Conservation (phyloP, 2,329 filamentous ascomycete species). For the Xylariaceae sp. region DNA sequence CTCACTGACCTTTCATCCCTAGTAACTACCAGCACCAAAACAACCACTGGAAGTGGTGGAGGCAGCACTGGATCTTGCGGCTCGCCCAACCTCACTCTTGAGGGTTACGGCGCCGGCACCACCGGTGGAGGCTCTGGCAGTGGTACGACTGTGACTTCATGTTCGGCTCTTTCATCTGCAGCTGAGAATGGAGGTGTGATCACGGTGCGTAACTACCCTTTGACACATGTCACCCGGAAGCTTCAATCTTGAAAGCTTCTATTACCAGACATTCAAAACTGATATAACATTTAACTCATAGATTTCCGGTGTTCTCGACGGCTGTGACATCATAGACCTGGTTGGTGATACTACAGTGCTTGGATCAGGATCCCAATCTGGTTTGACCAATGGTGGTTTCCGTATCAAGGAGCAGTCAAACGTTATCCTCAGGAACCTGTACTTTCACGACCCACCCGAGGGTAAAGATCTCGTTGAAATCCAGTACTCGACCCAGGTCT, state of each 20-base stretch:
- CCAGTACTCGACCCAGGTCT: slow-evolving; percentile 38
- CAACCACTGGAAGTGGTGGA: slow-evolving; percentile 13
- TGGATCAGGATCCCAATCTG: slow-evolving; percentile 39
- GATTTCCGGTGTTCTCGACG: slow-evolving; percentile 43
- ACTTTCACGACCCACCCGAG: slow-evolving; percentile 46
- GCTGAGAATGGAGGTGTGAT: slow-evolving; percentile 41
- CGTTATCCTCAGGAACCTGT: slow-evolving; percentile 57
- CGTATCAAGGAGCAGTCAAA: slow-evolving; percentile 48
- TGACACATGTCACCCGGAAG: too few species aligned
- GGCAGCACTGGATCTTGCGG: slow-evolving; percentile 17
- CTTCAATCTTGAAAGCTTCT: too few species aligned
- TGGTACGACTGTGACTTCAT: slow-evolving; percentile 44
- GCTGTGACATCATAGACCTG: slow-evolving; percentile 43
- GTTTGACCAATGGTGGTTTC: slow-evolving; percentile 45
- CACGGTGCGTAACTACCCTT: slow-evolving; percentile 18
- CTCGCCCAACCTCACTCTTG: slow-evolving; percentile 24
- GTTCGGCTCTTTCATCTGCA: slow-evolving; percentile 39
- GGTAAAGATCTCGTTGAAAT: slow-evolving; percentile 49
- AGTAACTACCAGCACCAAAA: slow-evolving; percentile 17
- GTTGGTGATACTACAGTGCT: slow-evolving; percentile 50
- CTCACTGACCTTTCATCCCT: too few species aligned
- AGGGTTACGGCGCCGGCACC: slow-evolving; percentile 38
- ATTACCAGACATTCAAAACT: too few species aligned
- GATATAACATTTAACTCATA: background rate
- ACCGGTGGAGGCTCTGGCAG: slow-evolving; percentile 46